These are phyloP conservation scores for Mesembryanthemum crystallinum DNA, from an alignment of 148 eudicot genomes.

Conservation along the genomic window DNA sequence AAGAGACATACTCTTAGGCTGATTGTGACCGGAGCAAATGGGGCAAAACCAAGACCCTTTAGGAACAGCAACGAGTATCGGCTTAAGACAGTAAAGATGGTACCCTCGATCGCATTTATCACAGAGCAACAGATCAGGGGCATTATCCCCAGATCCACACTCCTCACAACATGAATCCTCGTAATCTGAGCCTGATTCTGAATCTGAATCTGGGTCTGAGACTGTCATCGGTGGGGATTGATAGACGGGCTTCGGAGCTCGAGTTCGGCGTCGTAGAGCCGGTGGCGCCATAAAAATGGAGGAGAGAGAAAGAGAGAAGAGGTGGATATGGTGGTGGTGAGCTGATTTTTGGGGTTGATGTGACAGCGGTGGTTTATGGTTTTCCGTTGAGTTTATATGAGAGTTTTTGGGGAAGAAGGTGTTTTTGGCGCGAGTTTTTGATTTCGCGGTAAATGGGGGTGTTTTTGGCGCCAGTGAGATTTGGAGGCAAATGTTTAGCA, in stretches of 20 bases:
- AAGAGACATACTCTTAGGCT: slow-evolving; percentile 40
- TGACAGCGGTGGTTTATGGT: neutral
- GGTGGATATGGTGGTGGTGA: neutral
- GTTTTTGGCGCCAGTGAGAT: slow-evolving; percentile 26
- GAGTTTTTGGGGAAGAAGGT: neutral
- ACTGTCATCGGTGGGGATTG: slow-evolving; percentile 11
- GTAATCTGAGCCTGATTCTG: slow-evolving; percentile 31
- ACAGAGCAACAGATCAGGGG: slow-evolving; percentile 54
- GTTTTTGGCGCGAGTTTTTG: slow-evolving; percentile 13
- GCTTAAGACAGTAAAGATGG: slow-evolving; percentile 76
- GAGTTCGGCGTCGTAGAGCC: slow-evolving; percentile 42
- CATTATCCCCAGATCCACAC: slow-evolving; percentile 62
- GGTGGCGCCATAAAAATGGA: slow-evolving; percentile 1
- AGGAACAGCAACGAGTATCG: slow-evolving; percentile 73
- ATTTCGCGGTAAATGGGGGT: slow-evolving; percentile 24
- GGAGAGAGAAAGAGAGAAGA: slow-evolving; percentile 14
- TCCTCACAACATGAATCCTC: slow-evolving; percentile 50
- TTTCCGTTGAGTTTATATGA: neutral
- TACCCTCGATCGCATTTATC: slow-evolving; percentile 79
- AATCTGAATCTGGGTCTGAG: slow-evolving; percentile 7
- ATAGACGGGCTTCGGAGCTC: slow-evolving; percentile 37
- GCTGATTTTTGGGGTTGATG: neutral
- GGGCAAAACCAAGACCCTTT: slow-evolving; percentile 74
- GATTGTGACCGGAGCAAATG: slow-evolving; percentile 39
- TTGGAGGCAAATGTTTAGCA: neutral